Conservation (phyloP, 1,139 yeast species). For the Geotrichum candidum region DNA sequence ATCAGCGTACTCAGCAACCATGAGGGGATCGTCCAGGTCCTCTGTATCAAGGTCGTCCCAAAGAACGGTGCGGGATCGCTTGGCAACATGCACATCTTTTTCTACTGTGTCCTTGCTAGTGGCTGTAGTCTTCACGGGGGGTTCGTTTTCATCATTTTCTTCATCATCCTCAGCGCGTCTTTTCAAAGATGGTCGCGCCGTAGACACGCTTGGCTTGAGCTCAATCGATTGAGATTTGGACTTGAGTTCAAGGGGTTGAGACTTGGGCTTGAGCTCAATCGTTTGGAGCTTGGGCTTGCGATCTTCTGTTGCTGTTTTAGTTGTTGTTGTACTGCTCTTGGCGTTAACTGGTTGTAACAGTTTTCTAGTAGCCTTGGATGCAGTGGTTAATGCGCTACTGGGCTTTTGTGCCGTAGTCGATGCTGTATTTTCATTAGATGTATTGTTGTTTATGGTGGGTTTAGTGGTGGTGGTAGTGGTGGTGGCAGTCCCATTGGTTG, state of each 20-base stretch:
- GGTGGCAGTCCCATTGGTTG: not conserved
- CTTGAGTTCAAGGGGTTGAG: too few relatives aligned
- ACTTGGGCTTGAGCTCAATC: too few relatives aligned
- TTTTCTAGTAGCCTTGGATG: not conserved
- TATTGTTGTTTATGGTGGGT: not conserved
- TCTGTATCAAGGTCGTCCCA: slow-evolving; percentile 94
- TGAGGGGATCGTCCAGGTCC: slow-evolving; percentile 84
- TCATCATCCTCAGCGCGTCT: not conserved
- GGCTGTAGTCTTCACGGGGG: not conserved
- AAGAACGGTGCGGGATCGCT: slow-evolving; percentile 25
- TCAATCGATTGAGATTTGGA: too few relatives aligned
- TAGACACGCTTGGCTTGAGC: not conserved
- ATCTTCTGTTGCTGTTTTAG: not conserved
- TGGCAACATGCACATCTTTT: slow-evolving; percentile 29
- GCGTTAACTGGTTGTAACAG: not conserved
- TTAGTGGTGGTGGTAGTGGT: not conserved
- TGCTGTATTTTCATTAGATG: not conserved
- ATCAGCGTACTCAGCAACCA: slow-evolving; percentile 89
- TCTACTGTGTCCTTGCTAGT: not conserved
- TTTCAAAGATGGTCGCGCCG: not conserved
- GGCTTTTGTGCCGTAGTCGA: not conserved
- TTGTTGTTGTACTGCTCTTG: not conserved
- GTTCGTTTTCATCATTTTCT: not conserved
- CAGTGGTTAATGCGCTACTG: not conserved
- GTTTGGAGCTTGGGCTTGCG: too few relatives aligned